Conservation (phyloP, 768 basidiomycete species). For the Xanthoconium purpureum region DNA sequence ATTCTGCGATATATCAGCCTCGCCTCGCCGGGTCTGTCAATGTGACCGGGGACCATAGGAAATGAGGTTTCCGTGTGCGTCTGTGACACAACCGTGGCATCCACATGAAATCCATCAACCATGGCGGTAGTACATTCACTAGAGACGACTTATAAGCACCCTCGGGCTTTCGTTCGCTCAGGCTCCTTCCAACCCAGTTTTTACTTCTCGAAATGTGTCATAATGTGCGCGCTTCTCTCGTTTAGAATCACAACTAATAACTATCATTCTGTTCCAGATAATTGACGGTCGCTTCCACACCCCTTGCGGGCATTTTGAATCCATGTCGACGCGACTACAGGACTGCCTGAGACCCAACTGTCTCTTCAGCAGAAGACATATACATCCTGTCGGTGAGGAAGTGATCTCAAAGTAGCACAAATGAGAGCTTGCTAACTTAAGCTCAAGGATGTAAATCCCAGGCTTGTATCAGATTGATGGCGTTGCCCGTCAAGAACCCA, state of each 20-base stretch:
- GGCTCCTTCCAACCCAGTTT: conserved; percentile 17
- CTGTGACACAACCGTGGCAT: conserved; percentile 31
- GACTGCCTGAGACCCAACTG: conserved; percentile 66
- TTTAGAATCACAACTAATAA: background rate
- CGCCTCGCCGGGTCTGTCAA: conserved; percentile 34
- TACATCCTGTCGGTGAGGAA: conserved; percentile 49
- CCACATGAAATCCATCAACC: conserved; percentile 29
- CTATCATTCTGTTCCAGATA: conserved; percentile 41
- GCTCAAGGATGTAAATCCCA: conserved; percentile 51
- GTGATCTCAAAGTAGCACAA: background rate
- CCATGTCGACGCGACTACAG: conserved; percentile 65
- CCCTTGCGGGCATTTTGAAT: conserved; percentile 66
- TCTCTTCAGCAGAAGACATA: conserved; percentile 67
- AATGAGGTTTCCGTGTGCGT: conserved; percentile 41
- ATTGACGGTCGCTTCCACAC: conserved; percentile 76
- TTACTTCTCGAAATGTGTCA: conserved; percentile 55
- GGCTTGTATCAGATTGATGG: conserved; percentile 63
- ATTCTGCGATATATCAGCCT: conserved; percentile 31
- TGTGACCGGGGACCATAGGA: conserved; percentile 31
- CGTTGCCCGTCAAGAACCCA: conserved; percentile 63
- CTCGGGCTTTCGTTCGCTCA: conserved; percentile 14
- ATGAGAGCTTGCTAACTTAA: conserved; percentile 13
- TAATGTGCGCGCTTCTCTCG: conserved; percentile 49
- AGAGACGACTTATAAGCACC: conserved; percentile 18
- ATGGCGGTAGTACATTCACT: conserved; percentile 12